phyloP scores from a whole-genome alignment of 345 rosid species.

The Jatropha curcas region DNA sequence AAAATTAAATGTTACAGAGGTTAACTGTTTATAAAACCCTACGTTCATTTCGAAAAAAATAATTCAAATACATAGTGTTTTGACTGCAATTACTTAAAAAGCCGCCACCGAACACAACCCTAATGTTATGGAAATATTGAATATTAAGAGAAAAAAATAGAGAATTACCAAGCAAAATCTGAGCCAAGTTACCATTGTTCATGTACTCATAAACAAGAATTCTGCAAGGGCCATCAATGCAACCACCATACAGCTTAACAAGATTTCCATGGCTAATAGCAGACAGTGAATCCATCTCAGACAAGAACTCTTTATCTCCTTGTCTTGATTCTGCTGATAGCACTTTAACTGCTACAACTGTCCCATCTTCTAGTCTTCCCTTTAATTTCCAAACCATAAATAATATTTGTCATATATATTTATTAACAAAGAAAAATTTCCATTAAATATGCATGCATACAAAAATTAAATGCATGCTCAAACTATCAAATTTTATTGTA shows the following conservation, averaged over 20 bases:
- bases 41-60: too few relatives aligned
- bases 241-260: slow-evolving; percentile 39
- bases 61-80: too few relatives aligned
- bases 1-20: too few relatives aligned
- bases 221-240: slow-evolving; percentile 36
- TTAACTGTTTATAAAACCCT: too few relatives aligned
- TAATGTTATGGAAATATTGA: too few relatives aligned
- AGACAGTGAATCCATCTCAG: slow-evolving; percentile 41
- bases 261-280: slow-evolving; percentile 34
- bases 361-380: slow-evolving; percentile 45
- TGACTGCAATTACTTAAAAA: too few relatives aligned
- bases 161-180: slow-evolving; percentile 25
- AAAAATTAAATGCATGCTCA: too few relatives aligned
- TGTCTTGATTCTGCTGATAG: slow-evolving; percentile 41
- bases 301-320: slow-evolving; percentile 43
- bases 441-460: too few relatives aligned
- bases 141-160: too few relatives aligned
- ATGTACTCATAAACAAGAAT: slow-evolving; percentile 43
- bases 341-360: slow-evolving; percentile 36
- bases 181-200: slow-evolving; percentile 37
- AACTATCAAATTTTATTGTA: too few relatives aligned
- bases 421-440: too few relatives aligned
- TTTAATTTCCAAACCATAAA: slow-evolving; percentile 15
- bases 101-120: too few relatives aligned
- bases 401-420: neutral